Conservation (phyloP, 257 asterid species). For the Verbena officinalis region DNA sequence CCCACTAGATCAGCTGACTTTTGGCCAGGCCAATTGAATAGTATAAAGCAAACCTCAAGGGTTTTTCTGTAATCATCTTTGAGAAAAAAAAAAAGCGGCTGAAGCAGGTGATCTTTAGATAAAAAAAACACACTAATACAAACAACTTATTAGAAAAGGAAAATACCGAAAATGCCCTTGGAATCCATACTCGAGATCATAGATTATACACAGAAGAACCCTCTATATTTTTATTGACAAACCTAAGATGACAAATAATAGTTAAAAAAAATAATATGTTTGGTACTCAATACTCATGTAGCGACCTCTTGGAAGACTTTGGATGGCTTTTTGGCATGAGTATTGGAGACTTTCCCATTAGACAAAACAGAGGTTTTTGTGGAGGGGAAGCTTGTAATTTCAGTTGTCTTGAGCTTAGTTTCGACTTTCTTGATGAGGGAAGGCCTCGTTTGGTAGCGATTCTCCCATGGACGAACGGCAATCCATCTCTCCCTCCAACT, state of each 20-base stretch:
- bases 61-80: no score
- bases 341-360: constrained; percentile 29
- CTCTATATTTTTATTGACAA: constrained; percentile 6
- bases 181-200: constrained; percentile 1
- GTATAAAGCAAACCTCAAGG: no score
- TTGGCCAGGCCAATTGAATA: no score
- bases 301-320: constrained; percentile 24
- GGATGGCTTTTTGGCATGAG: constrained; percentile 34
- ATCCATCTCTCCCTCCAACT: constrained; percentile 84
- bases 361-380: constrained; percentile 16
- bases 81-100: neutral
- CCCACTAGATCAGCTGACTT: no score
- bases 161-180: neutral
- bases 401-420: constrained; percentile 34
- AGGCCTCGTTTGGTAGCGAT: constrained; percentile 42
- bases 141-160: constrained; percentile 18
- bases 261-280: constrained; percentile 8
- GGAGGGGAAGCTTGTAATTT: constrained; percentile 27
- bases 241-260: neutral
- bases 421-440: constrained; percentile 39
- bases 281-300: constrained; percentile 19
- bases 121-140: constrained; percentile 27
- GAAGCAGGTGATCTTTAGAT: constrained; percentile 2
- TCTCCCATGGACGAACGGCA: constrained; percentile 83
- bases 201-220: neutral